Evolutionary conservation across 192 early-diverging fungal genomes (phyloP).

Genomic region (Linnemannia schmuckeri): DNA sequence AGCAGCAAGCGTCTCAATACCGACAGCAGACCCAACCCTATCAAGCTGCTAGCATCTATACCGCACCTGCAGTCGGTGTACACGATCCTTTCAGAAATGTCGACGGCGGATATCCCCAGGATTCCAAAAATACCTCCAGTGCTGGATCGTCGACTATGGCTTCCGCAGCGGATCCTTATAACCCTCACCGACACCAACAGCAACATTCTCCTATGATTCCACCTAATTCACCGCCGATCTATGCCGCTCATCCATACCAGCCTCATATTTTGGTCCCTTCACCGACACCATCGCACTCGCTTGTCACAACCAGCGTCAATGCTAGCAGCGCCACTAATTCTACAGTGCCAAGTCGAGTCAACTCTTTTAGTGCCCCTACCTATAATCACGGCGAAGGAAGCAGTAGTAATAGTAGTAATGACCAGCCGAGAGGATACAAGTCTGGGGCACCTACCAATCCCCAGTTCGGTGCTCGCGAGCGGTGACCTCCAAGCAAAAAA

Average conservation of each 20-base stretch:
- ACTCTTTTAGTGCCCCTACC: neutral
- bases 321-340: neutral
- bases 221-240: neutral
- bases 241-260: constrained; percentile 15
- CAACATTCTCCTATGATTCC: neutral
- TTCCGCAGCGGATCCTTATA: neutral
- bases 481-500: neutral
- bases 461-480: constrained; percentile 2
- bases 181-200: neutral
- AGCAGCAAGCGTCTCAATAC: neutral
- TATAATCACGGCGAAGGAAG: neutral
- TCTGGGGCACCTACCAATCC: constrained; percentile 1
- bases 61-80: neutral
- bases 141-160: neutral
- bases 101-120: neutral
- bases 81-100: constrained; percentile 2
- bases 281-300: neutral
- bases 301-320: neutral
- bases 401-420: neutral
- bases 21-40: constrained; percentile 10
- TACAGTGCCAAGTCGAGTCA: constrained; percentile 3
- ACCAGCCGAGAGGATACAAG: neutral
- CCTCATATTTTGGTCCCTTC: neutral
- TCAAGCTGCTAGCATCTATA: constrained; percentile 9
- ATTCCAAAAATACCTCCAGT: neutral